phyloP scores from a whole-genome alignment of 441 rosid species.

The Oxalis stricta region DNA sequence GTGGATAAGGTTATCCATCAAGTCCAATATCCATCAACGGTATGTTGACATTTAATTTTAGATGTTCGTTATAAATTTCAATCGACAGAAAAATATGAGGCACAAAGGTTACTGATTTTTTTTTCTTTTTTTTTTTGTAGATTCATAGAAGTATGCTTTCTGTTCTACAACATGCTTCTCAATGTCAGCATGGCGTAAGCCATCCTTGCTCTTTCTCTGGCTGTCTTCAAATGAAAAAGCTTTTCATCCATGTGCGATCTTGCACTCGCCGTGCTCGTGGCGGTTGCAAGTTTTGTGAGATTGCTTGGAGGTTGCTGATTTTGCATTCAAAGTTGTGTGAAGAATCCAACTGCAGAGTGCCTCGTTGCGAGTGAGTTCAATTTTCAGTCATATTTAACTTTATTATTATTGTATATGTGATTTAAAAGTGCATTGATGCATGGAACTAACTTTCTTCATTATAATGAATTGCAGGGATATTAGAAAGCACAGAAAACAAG shows the following conservation, averaged over 20 bases:
- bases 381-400: neutral
- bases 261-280: slow-evolving; percentile 19
- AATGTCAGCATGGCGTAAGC: slow-evolving; percentile 13
- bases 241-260: slow-evolving; percentile 25
- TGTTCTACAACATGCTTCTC: slow-evolving; percentile 29
- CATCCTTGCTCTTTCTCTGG: slow-evolving; percentile 21
- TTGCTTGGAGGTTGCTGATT: slow-evolving; percentile 13
- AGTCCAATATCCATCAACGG: no score
- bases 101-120: no score
- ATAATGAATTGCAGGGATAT: slow-evolving; percentile 18
- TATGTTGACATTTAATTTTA: no score
- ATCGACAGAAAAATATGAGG: no score
- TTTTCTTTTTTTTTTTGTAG: slow-evolving; percentile 14
- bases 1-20: no score
- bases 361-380: slow-evolving; percentile 35
- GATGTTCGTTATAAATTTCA: no score
- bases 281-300: slow-evolving; percentile 24
- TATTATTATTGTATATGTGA: neutral
- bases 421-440: neutral
- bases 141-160: slow-evolving; percentile 12
- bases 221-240: slow-evolving; percentile 21
- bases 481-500: slow-evolving; percentile 9
- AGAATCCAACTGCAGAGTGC: slow-evolving; percentile 22
- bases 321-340: slow-evolving; percentile 28
- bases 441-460: slow-evolving; percentile 2